A percentile compares a stretch with the other conserved stretches of the same genome.
These are phyloP conservation scores for Penicillium sumatraense DNA, from an alignment of 2,329 filamentous ascomycete species.

Conservation along the genomic window DNA sequence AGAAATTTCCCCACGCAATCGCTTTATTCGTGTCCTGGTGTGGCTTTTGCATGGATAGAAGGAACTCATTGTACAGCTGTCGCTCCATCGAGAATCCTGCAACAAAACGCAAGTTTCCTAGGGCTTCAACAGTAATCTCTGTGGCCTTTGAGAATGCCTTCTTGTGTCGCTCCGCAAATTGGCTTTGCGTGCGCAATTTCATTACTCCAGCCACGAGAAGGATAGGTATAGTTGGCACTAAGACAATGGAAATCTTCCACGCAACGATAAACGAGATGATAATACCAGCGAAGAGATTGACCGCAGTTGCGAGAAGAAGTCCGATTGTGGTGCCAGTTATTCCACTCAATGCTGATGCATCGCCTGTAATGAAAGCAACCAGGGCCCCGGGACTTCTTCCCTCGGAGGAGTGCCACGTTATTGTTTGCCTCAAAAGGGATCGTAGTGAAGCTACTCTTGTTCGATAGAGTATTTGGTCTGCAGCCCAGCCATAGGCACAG, in stretches of 20 bases:
- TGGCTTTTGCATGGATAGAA: slow-evolving; percentile 51
- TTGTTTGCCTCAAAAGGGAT: slow-evolving; percentile 67
- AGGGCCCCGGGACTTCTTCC: slow-evolving; percentile 65
- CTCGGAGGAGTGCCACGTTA: slow-evolving; percentile 72
- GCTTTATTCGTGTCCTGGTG: slow-evolving; percentile 54
- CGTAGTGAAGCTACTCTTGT: slow-evolving; percentile 68
- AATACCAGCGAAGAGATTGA: slow-evolving; percentile 71
- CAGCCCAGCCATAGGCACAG: slow-evolving; percentile 60
- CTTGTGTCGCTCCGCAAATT: slow-evolving; percentile 60
- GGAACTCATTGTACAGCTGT: slow-evolving; percentile 52
- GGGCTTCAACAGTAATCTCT: slow-evolving; percentile 57
- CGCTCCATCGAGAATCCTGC: slow-evolving; percentile 57
- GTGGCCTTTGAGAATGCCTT: slow-evolving; percentile 57
- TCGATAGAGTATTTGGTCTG: slow-evolving; percentile 68
- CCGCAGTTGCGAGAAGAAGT: slow-evolving; percentile 68
- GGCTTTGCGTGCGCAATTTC: slow-evolving; percentile 65
- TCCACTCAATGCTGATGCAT: slow-evolving; percentile 68
- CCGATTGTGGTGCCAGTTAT: slow-evolving; percentile 73
- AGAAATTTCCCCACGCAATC: slow-evolving; percentile 53
- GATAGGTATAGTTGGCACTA: slow-evolving; percentile 69
- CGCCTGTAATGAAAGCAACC: slow-evolving; percentile 70
- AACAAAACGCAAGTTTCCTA: slow-evolving; percentile 58
- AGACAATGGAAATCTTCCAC: slow-evolving; percentile 77
- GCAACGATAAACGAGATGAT: slow-evolving; percentile 72
- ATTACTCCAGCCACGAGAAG: slow-evolving; percentile 72